Conservation (phyloP, 2,329 filamentous ascomycete genomes). For the Penicillium sp. region DNA sequence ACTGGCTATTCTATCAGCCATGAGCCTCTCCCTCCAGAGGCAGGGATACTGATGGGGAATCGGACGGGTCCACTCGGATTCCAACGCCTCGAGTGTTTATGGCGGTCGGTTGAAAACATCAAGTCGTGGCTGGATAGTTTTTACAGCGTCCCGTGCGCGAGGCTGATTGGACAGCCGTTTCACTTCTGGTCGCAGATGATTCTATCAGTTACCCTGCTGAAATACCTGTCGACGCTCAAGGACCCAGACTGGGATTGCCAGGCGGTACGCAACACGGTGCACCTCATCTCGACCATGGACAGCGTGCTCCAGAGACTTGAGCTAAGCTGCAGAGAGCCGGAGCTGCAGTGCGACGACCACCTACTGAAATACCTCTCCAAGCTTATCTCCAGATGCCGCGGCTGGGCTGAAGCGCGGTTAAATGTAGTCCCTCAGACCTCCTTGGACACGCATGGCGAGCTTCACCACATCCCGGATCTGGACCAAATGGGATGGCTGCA, state of each 20-base stretch:
- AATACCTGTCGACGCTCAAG: slow-evolving; percentile 42
- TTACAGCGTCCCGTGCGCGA: slow-evolving; percentile 30
- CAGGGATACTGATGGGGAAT: slow-evolving; percentile 17
- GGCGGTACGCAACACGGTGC: slow-evolving; percentile 39
- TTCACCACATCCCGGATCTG: slow-evolving; percentile 26
- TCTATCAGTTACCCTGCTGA: slow-evolving; percentile 40
- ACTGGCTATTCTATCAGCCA: slow-evolving; percentile 32
- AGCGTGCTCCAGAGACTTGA: slow-evolving; percentile 36
- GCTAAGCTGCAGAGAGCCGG: slow-evolving; percentile 31
- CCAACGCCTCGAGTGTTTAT: slow-evolving; percentile 40
- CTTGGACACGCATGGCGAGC: neutral
- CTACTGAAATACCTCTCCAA: slow-evolving; percentile 31
- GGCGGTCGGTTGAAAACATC: slow-evolving; percentile 40
- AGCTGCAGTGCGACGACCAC: slow-evolving; percentile 36
- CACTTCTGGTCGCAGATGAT: slow-evolving; percentile 46
- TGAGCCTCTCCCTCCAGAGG: slow-evolving; percentile 19
- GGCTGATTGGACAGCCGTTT: slow-evolving; percentile 39
- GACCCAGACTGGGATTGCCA: slow-evolving; percentile 46
- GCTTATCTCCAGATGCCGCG: slow-evolving; percentile 29
- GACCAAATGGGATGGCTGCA: slow-evolving; percentile 36
- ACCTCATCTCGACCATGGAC: slow-evolving; percentile 38
- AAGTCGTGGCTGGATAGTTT: slow-evolving; percentile 42
- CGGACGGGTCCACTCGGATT: slow-evolving; percentile 26
- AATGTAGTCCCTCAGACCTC: slow-evolving; percentile 12
- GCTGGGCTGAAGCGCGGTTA: slow-evolving; percentile 28